Percentiles rank a stretch among this genome's conserved stretches.
These are phyloP conservation scores for Psilocybe sp. DNA, from an alignment of 768 basidiomycete species.

Conservation along the genomic window DNA sequence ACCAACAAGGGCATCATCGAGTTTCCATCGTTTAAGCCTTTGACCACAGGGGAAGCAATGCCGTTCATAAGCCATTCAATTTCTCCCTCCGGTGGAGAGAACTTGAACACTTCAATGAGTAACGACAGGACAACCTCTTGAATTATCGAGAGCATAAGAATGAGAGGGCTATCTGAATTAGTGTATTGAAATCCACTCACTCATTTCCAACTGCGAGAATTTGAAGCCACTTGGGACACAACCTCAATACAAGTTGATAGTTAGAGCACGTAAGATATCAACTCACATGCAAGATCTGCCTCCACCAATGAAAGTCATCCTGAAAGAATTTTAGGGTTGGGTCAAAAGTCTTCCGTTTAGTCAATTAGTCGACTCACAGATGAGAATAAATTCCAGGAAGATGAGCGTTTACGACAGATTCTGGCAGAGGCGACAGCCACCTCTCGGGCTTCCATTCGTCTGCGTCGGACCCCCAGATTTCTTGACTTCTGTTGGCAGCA, in stretches of 20 bases:
- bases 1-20: too few species aligned
- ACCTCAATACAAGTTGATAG: not conserved
- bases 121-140: constrained; percentile 4
- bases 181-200: not conserved
- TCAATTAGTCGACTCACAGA: not conserved
- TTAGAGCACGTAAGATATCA: not conserved
- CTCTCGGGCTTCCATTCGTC: constrained; percentile 48
- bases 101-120: constrained; percentile 9
- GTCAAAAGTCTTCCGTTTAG: not conserved
- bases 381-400: constrained; percentile 7
- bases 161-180: too few species aligned
- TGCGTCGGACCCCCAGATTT: constrained; percentile 44
- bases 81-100: constrained; percentile 11
- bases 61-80: constrained; percentile 28
- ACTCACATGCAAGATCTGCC: constrained; percentile 8
- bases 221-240: not conserved
- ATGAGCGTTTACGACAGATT: constrained; percentile 4
- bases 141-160: not conserved
- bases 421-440: constrained; percentile 37
- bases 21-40: too few species aligned
- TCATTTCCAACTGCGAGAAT: constrained; percentile 6
- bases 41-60: constrained; percentile 20
- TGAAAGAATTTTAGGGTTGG: not conserved
- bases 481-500: constrained; percentile 35
- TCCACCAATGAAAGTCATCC: constrained; percentile 7